Conservation (phyloP, 2,329 filamentous ascomycete species). For the Pezicula neosporulosa region DNA sequence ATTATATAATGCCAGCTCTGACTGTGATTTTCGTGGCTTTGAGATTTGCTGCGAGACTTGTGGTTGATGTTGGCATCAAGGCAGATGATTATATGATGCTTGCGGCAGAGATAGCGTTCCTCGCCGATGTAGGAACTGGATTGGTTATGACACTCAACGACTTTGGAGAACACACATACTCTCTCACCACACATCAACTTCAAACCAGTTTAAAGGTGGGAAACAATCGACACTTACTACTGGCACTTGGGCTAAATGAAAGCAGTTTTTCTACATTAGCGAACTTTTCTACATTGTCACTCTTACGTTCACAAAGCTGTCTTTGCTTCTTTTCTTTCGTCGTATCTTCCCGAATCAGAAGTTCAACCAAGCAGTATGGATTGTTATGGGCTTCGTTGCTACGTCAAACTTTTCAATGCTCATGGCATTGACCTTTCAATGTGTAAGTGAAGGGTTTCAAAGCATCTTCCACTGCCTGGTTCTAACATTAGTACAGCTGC, state of each 20-base stretch:
- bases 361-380: neutral
- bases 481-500: neutral
- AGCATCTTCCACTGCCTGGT: too few species aligned
- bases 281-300: conserved; percentile 5
- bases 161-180: conserved; percentile 11
- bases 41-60: conserved; percentile 2
- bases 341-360: conserved; percentile 6
- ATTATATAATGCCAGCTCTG: conserved; percentile 1
- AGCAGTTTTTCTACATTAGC: conserved; percentile 7
- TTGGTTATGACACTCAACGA: conserved; percentile 1
- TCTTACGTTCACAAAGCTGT: conserved; percentile 8
- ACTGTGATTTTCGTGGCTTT: conserved; percentile 5
- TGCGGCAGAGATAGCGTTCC: conserved; percentile 1
- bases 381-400: conserved; percentile 1
- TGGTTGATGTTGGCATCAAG: conserved; percentile 5
- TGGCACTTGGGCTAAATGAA: neutral
- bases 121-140: conserved; percentile 1
- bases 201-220: neutral
- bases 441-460: conserved; percentile 2
- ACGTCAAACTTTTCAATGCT: conserved; percentile 1
- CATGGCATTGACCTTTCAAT: conserved; percentile 8
- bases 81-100: conserved; percentile 10
- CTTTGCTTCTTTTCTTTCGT: conserved; percentile 10
- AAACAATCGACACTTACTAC: too few species aligned
- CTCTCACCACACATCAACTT: neutral